Evolutionary conservation across 331 rosid genomes (phyloP).

Genomic region (Telfairia occidentalis): DNA sequence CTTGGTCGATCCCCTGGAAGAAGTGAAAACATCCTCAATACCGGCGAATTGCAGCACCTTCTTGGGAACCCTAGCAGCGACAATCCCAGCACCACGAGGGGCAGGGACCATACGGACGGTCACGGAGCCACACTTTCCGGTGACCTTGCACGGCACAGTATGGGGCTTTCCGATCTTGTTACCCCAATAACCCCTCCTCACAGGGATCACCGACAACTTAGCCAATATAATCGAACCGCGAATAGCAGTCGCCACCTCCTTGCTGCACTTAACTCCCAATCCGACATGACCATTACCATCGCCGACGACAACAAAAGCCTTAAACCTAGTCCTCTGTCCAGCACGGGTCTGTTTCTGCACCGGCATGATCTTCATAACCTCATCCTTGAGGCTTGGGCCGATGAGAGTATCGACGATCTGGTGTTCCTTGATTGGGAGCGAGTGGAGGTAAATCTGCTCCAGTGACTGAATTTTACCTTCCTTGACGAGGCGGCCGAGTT

Average conservation of each 20-base stretch:
- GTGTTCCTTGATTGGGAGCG: constrained; percentile 65
- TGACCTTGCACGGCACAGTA: constrained; percentile 70
- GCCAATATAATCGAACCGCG: constrained; percentile 57
- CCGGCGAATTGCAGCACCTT: constrained; percentile 78
- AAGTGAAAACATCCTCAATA: constrained; percentile 65
- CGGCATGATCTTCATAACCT: constrained; percentile 76
- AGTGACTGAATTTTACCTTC: constrained; percentile 46
- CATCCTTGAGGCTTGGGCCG: constrained; percentile 61
- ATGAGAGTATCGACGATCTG: constrained; percentile 54
- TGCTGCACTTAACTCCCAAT: constrained; percentile 66
- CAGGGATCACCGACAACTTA: constrained; percentile 54
- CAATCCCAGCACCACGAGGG: constrained; percentile 67
- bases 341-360: constrained; percentile 78
- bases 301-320: constrained; percentile 69
- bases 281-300: constrained; percentile 60
- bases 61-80: constrained; percentile 78
- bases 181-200: constrained; percentile 77
- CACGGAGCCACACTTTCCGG: constrained; percentile 70
- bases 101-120: constrained; percentile 70
- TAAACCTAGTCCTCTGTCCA: constrained; percentile 60
- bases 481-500: constrained; percentile 60
- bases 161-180: constrained; percentile 82
- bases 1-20: constrained; percentile 69
- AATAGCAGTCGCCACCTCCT: constrained; percentile 70
- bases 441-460: constrained; percentile 63